Percentiles rank a stretch among this genome's conserved stretches.
phyloP scores from a whole-genome alignment of 257 asterid species.

The Salvia hispanica region DNA sequence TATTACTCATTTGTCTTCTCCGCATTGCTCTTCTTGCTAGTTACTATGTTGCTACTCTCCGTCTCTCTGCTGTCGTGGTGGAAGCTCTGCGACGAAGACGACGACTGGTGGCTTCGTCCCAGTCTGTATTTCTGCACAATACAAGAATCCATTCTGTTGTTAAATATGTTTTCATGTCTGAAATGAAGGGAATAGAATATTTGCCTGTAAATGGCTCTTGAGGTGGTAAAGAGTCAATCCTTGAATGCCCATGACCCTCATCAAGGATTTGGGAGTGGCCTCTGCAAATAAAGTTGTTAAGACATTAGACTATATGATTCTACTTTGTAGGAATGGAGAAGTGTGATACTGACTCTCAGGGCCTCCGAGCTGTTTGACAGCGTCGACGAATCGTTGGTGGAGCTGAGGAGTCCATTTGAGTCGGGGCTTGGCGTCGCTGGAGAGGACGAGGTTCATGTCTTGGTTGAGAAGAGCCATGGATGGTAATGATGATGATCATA shows the following conservation, averaged over 20 bases:
- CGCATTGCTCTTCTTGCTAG: constrained; percentile 40
- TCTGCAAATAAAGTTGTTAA: constrained; percentile 42
- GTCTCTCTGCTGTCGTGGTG: constrained; percentile 26
- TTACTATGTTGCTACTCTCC: too few relatives aligned
- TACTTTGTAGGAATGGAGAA: too few relatives aligned
- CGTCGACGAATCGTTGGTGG: constrained; percentile 69
- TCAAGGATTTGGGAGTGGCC: constrained; percentile 95
- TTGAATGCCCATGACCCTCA: constrained; percentile 86
- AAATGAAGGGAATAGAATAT: too few relatives aligned
- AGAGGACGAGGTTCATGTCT: constrained; percentile 62
- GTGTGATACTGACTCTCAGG: constrained; percentile 63
- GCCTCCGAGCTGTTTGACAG: constrained; percentile 81
- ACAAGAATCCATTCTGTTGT: constrained; percentile 19
- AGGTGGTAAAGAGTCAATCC: constrained; percentile 93
- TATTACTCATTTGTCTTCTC: constrained; percentile 70
- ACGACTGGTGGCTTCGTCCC: constrained; percentile 62
- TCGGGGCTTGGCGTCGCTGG: constrained; percentile 90
- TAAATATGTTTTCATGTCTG: neutral
- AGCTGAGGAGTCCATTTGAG: constrained; percentile 89
- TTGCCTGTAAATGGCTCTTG: constrained; percentile 94
- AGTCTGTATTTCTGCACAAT: constrained; percentile 75
- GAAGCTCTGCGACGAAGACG: constrained; percentile 32
- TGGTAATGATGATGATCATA: constrained; percentile 33
- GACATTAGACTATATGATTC: neutral
- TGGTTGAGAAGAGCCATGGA: constrained; percentile 57